phyloP scores from a whole-genome alignment of 2,329 filamentous ascomycete genomes.

The Myriosclerotinia scirpicola region DNA sequence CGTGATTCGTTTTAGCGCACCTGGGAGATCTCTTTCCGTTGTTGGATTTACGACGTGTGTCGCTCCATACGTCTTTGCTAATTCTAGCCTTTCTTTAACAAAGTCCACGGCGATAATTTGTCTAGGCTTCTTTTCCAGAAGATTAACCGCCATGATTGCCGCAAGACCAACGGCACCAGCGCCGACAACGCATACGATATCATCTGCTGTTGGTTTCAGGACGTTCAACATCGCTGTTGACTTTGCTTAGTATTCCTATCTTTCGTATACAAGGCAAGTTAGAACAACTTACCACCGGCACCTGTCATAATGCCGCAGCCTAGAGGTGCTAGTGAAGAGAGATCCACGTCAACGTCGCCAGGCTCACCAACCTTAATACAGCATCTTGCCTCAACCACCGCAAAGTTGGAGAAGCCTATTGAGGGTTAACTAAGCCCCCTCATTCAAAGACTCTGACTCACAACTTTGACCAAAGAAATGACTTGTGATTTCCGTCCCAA shows the following conservation, averaged over 20 bases:
- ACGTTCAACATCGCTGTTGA: slow-evolving; percentile 42
- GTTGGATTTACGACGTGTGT: slow-evolving; percentile 31
- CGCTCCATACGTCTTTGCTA: slow-evolving; percentile 49
- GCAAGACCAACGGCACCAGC: slow-evolving; percentile 46
- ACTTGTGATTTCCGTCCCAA: slow-evolving; percentile 29
- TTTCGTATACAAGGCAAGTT: too few relatives aligned
- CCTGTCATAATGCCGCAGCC: slow-evolving; percentile 48
- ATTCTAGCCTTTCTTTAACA: slow-evolving; percentile 44
- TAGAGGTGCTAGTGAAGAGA: slow-evolving; percentile 43
- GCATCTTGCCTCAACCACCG: slow-evolving; percentile 34
- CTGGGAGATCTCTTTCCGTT: slow-evolving; percentile 24
- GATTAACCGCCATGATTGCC: slow-evolving; percentile 44
- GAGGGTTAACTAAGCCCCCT: background rate
- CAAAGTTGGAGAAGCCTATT: slow-evolving; percentile 35
- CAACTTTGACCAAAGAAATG: slow-evolving; percentile 42
- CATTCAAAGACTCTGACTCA: background rate
- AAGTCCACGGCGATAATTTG: slow-evolving; percentile 50
- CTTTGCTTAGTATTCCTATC: background rate
- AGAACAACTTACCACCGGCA: slow-evolving; percentile 38
- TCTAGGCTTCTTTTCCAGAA: slow-evolving; percentile 22
- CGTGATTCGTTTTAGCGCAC: slow-evolving; percentile 25
- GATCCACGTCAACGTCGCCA: slow-evolving; percentile 28
- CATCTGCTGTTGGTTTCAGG: slow-evolving; percentile 34
- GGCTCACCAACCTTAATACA: slow-evolving; percentile 35
- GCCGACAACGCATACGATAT: slow-evolving; percentile 43